Evolutionary conservation across 352 stramenopile genomes (phyloP), one percentile per base, ranked within the genome.

Genomic region (Phytophthora melonis): DNA sequence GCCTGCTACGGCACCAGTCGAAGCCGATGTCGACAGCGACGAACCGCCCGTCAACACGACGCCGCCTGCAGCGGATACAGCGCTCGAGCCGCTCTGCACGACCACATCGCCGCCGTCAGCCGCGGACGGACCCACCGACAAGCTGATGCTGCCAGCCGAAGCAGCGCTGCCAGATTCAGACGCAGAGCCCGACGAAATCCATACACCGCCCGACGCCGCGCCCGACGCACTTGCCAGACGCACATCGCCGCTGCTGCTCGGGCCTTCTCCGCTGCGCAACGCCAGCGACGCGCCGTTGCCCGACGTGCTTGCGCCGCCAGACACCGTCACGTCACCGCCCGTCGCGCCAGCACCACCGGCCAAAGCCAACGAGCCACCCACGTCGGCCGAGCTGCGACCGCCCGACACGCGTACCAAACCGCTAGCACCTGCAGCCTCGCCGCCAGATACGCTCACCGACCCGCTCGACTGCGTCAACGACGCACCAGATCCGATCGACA

Each of bases 231-330:
- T 75, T 21, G 25, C 49, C 63, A 76, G 58, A 6, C 58, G 63
- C 53, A 71, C 69, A n/a, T 54, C 63, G 27, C 62, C 69, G 58
- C 69, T 39, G 50, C 69, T 63, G 57, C 45, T 66, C 3, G 27
- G 53, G 9, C 69, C 54, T 76, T 75, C 50, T 68, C 69, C 69
- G 39, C 69, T 76, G 23, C 25, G 39, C 69, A 76, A 60, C 36
- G 16, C n/a, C 47, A 75, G 19, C 58, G 58, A 71, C 6, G 63
- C 61, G 19, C 68, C 68, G 52, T 5, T 25, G 23, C 23, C 23
- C 23, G 23, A 25, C 23, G 23, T 25, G 58, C 69, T 76, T 25
- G 34, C 23, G 23, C 23, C 23, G 23, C 23, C 23, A 25, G 23
- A 25, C 23, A 25, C 23, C 23, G 23, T 25, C 23, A 25, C 23